phyloP scores from a whole-genome alignment of 805 yeast species.

The Metschnikowia santaceciliae region DNA sequence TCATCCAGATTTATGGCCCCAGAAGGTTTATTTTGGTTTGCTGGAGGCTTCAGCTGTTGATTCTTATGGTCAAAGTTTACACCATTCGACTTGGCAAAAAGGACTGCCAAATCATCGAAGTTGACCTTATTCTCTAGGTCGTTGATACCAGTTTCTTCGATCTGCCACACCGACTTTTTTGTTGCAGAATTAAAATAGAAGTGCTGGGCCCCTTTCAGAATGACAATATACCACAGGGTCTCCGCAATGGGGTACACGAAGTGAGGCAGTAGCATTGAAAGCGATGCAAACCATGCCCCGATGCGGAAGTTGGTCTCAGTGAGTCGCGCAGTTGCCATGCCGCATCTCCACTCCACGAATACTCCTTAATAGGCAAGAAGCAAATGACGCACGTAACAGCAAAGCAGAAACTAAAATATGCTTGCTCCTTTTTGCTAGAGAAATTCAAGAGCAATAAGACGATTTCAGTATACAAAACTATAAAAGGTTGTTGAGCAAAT shows the following conservation, averaged over 20 bases:
- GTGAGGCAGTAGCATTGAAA: slow-evolving; percentile 10
- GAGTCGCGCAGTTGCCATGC: background rate
- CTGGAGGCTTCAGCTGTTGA: background rate
- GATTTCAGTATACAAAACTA: too few relatives aligned
- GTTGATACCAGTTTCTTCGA: slow-evolving; percentile 21
- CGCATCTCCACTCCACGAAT: background rate
- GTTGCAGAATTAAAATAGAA: slow-evolving; percentile 27
- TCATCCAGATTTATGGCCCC: background rate
- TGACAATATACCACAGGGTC: slow-evolving; percentile 27
- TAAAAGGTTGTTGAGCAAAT: too few relatives aligned
- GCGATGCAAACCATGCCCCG: background rate
- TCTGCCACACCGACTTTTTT: slow-evolving; percentile 31
- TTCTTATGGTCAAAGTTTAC: background rate
- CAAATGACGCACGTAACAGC: too few relatives aligned
- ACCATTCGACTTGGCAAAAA: slow-evolving; percentile 28
- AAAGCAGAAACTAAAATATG: too few relatives aligned
- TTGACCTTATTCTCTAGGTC: slow-evolving; percentile 22
- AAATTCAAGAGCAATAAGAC: too few relatives aligned
- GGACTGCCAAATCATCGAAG: slow-evolving; percentile 26
- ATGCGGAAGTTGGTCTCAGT: background rate
- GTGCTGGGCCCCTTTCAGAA: slow-evolving; percentile 26
- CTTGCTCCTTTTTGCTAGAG: too few relatives aligned
- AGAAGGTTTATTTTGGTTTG: background rate
- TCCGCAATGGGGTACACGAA: slow-evolving; percentile 11
- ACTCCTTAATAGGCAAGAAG: background rate